phyloP scores from a whole-genome alignment of 768 basidiomycete species.

The Collybia nuda region DNA sequence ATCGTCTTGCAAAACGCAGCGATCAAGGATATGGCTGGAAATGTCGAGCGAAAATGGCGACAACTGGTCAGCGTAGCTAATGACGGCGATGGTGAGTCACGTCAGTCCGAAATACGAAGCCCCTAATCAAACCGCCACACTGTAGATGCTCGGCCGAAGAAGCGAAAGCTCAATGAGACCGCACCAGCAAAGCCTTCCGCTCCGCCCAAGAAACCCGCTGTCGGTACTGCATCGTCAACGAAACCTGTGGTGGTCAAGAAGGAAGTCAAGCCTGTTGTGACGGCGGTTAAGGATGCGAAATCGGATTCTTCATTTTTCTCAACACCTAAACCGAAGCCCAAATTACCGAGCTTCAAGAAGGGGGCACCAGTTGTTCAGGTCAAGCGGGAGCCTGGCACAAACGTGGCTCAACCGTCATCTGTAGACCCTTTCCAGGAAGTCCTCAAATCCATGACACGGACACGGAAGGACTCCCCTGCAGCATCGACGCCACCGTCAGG shows the following conservation, averaged over 20 bases:
- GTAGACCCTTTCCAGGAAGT: constrained; percentile 83
- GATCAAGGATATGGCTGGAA: constrained; percentile 91
- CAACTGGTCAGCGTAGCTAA: constrained; percentile 48
- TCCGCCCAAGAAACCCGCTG: constrained; percentile 65
- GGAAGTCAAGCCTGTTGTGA: constrained; percentile 36
- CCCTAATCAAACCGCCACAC: not conserved
- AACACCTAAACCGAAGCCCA: constrained; percentile 80
- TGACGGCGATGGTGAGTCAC: constrained; percentile 70
- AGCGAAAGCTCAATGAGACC: constrained; percentile 68
- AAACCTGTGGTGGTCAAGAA: constrained; percentile 56
- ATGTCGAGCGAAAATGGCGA: constrained; percentile 85
- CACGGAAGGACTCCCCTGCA: constrained; percentile 61
- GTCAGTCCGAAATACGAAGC: constrained; percentile 34
- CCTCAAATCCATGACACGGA: constrained; percentile 71
- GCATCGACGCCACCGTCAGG: constrained; percentile 53
- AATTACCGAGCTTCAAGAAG: constrained; percentile 86
- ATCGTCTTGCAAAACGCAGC: constrained; percentile 49
- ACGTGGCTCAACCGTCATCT: constrained; percentile 74
- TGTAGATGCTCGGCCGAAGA: constrained; percentile 63
- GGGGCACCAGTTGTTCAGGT: constrained; percentile 41
- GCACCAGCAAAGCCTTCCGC: constrained; percentile 47
- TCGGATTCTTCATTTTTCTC: constrained; percentile 90
- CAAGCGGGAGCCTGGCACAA: constrained; percentile 55
- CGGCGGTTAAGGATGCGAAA: constrained; percentile 70
- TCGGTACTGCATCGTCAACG: constrained; percentile 41